These are phyloP conservation scores for Botryotinia narcissicola DNA, from an alignment of 2,329 filamentous ascomycete species.

Conservation along the genomic window DNA sequence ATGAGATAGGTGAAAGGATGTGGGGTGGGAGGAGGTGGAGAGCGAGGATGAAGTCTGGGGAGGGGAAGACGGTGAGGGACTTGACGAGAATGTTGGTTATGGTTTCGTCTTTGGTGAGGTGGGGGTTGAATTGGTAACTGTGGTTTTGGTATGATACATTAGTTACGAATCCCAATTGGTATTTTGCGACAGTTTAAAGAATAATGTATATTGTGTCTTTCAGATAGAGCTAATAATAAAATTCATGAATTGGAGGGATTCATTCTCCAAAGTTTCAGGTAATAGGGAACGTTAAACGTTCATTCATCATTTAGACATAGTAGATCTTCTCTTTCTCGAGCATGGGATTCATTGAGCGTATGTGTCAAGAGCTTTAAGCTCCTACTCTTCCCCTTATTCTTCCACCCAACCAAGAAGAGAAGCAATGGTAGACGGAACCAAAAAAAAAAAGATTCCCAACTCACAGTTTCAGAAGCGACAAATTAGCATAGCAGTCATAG, in stretches of 20 bases:
- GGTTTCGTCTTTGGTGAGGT: slow-evolving; percentile 93
- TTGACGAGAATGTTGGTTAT: slow-evolving; percentile 99
- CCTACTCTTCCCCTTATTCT: background rate
- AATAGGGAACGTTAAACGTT: slow-evolving; percentile 95
- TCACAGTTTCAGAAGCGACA: slow-evolving; percentile 95
- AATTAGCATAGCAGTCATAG: slow-evolving; percentile 94
- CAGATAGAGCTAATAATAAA: slow-evolving; percentile 75
- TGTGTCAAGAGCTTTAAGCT: background rate
- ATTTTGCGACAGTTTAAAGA: slow-evolving; percentile 19
- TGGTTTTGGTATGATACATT: slow-evolving; percentile 19
- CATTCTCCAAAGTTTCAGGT: slow-evolving; percentile 68
- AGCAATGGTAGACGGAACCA: background rate
- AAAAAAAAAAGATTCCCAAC: slow-evolving; percentile 48
- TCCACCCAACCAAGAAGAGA: background rate
- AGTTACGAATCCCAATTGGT: background rate
- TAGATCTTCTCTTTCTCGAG: slow-evolving; percentile 22
- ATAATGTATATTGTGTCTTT: slow-evolving; percentile 41
- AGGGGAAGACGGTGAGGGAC: slow-evolving; percentile 94
- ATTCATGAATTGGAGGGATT: slow-evolving; percentile 64
- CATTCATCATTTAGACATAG: slow-evolving; percentile 64
- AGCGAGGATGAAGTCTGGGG: slow-evolving; percentile 89
- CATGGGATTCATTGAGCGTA: background rate
- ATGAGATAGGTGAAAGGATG: slow-evolving; percentile 60
- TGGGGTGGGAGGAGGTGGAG: slow-evolving; percentile 91
- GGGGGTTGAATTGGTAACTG: slow-evolving; percentile 99